These are phyloP conservation scores for Veloboletus limbatus DNA, from an alignment of 1,284 basidiomycete species.

Conservation along the genomic window DNA sequence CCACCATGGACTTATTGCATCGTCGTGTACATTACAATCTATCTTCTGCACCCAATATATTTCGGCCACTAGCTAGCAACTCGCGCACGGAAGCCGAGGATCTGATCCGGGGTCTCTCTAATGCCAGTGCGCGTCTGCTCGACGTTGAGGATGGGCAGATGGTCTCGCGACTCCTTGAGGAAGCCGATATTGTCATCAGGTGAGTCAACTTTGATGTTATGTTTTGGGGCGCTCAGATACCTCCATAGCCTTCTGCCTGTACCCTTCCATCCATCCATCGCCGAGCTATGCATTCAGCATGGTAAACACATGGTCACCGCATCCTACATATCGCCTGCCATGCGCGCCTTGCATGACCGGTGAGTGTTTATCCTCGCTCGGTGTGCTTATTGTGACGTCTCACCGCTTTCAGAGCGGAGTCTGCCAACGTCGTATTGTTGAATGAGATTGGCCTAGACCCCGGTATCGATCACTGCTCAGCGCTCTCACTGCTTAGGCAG, in stretches of 20 bases:
- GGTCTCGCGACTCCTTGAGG: slow-evolving; percentile 53
- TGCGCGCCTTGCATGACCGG: slow-evolving; percentile 68
- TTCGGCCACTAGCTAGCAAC: slow-evolving; percentile 64
- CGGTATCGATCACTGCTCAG: slow-evolving; percentile 94
- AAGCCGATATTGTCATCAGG: slow-evolving; percentile 69
- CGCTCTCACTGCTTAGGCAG: slow-evolving; percentile 70
- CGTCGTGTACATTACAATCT: slow-evolving; percentile 11
- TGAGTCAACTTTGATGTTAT: slow-evolving; percentile 31
- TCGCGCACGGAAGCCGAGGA: slow-evolving; percentile 57
- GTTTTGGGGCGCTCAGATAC: neutral
- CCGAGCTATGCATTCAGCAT: slow-evolving; percentile 73
- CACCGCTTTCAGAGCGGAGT: slow-evolving; percentile 59
- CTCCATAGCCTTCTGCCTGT: slow-evolving; percentile 72
- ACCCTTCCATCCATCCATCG: slow-evolving; percentile 73
- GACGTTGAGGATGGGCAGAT: slow-evolving; percentile 58
- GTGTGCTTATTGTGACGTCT: too few relatives aligned
- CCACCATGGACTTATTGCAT: slow-evolving; percentile 14
- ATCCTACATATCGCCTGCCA: slow-evolving; percentile 85
- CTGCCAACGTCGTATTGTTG: slow-evolving; percentile 72
- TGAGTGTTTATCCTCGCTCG: slow-evolving; percentile 27
- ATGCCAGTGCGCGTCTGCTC: slow-evolving; percentile 58
- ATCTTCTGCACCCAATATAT: neutral
- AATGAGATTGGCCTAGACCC: slow-evolving; percentile 96
- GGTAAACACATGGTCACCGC: slow-evolving; percentile 86
- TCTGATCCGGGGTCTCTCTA: slow-evolving; percentile 51